Conservation (phyloP, 202 grass and related monocot species). For the Setaria viridis region DNA sequence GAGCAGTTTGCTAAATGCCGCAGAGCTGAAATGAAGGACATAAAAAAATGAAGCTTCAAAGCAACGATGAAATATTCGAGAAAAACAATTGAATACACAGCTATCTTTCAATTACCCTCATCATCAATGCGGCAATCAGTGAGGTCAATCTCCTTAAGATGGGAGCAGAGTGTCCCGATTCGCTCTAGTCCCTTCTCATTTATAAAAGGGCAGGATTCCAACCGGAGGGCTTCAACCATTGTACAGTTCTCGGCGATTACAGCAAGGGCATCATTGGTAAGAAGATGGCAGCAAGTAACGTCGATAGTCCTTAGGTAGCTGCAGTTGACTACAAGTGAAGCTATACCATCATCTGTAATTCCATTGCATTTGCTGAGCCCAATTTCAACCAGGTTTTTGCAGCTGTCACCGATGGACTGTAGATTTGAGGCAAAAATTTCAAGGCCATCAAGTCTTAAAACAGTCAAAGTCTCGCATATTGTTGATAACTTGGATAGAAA, state of each 20-base stretch:
- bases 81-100: conserved; percentile 11
- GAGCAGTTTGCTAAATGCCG: conserved; percentile 73
- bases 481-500: conserved; percentile 69
- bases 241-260: conserved; percentile 78
- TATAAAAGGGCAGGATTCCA: conserved; percentile 85
- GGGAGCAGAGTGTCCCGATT: conserved; percentile 56
- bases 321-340: conserved; percentile 61
- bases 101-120: conserved; percentile 51
- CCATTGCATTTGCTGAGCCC: conserved; percentile 91
- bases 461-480: conserved; percentile 63
- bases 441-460: conserved; percentile 85
- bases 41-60: conserved; percentile 14
- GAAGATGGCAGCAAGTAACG: conserved; percentile 72
- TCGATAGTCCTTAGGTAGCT: conserved; percentile 71
- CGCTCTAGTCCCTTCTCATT: conserved; percentile 78
- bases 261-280: conserved; percentile 72
- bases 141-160: conserved; percentile 91
- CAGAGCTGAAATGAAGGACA: conserved; percentile 63
- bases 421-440: conserved; percentile 67
- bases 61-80: background rate
- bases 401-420: conserved; percentile 55
- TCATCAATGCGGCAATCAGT: conserved; percentile 85
- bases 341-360: conserved; percentile 78
- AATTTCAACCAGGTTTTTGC: conserved; percentile 84
- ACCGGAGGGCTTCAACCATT: conserved; percentile 59